These are phyloP conservation scores for Ophiognomonia clavigignenti-juglandacearum DNA, from an alignment of 2,329 filamentous ascomycete species.

Conservation along the genomic window DNA sequence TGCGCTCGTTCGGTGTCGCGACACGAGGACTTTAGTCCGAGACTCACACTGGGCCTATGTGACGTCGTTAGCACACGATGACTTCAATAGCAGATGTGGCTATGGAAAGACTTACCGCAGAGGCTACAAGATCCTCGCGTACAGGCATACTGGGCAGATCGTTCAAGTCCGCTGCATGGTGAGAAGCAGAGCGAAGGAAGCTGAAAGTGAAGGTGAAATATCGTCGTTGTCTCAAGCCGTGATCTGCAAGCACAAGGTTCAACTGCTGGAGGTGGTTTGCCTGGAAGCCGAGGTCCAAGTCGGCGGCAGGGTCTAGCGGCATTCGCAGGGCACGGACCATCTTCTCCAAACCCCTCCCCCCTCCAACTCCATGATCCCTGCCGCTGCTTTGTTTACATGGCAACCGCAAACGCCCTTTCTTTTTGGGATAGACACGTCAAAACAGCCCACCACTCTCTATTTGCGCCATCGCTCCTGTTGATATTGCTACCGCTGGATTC, in stretches of 20 bases:
- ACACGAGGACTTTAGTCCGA: not conserved
- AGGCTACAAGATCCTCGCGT: conserved; percentile 87
- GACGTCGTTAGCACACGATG: conserved; percentile 12
- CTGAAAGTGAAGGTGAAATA: conserved; percentile 4
- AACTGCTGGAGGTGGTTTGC: not conserved
- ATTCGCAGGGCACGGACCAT: not conserved
- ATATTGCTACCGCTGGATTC: too few species aligned
- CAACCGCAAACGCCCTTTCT: conserved; percentile 10
- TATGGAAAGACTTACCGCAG: conserved; percentile 55
- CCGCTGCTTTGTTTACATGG: conserved; percentile 13
- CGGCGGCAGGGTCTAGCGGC: not conserved
- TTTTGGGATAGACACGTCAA: not conserved
- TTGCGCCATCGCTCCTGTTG: too few species aligned
- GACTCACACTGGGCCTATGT: conserved; percentile 39
- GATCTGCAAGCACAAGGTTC: not conserved
- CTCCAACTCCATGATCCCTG: not conserved
- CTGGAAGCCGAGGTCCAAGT: conserved; percentile 3
- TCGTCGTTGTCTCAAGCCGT: conserved; percentile 1
- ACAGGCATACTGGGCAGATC: conserved; percentile 60
- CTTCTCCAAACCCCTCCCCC: too few species aligned
- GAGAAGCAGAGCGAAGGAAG: not conserved
- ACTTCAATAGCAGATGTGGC: not conserved
- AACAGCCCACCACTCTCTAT: conserved; percentile 1
- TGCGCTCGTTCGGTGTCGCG: not conserved
- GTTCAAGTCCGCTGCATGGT: conserved; percentile 9